Conservation (phyloP, 169 alveolate species). For the Plasmodium blacklocki region DNA sequence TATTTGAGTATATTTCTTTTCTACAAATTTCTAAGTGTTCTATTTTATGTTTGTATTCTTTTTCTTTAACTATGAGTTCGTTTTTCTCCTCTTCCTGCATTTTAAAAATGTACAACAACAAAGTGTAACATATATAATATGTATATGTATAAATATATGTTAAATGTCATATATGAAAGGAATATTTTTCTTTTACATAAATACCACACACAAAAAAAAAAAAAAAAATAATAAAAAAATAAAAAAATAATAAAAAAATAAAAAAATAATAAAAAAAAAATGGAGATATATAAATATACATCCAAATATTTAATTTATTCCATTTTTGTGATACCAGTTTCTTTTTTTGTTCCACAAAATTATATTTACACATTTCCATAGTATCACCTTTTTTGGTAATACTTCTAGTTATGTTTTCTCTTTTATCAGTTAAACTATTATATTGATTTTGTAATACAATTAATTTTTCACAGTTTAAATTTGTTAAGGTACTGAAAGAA, state of each 20-base stretch:
- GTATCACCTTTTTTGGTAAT: neutral
- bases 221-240: too few relatives aligned
- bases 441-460: slow-evolving; percentile 26
- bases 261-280: too few relatives aligned
- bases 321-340: slow-evolving; percentile 16
- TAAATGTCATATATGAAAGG: too few relatives aligned
- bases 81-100: slow-evolving; percentile 36
- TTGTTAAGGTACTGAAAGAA: slow-evolving; percentile 40
- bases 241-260: too few relatives aligned
- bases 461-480: slow-evolving; percentile 47
- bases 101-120: neutral
- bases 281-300: neutral
- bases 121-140: neutral
- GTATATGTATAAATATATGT: too few relatives aligned
- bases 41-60: slow-evolving; percentile 7
- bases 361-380: neutral
- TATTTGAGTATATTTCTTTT: slow-evolving; percentile 19
- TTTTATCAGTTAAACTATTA: slow-evolving; percentile 5
- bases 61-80: slow-evolving; percentile 5
- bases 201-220: too few relatives aligned
- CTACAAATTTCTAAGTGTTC: slow-evolving; percentile 14
- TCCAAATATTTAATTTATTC: neutral
- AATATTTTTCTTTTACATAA: too few relatives aligned
- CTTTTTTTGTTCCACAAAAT: slow-evolving; percentile 1
- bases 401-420: slow-evolving; percentile 6